Evolutionary conservation across 495 filamentous ascomycete genomes (phyloP).

Genomic region (Aspergillus incahuasiensis): DNA sequence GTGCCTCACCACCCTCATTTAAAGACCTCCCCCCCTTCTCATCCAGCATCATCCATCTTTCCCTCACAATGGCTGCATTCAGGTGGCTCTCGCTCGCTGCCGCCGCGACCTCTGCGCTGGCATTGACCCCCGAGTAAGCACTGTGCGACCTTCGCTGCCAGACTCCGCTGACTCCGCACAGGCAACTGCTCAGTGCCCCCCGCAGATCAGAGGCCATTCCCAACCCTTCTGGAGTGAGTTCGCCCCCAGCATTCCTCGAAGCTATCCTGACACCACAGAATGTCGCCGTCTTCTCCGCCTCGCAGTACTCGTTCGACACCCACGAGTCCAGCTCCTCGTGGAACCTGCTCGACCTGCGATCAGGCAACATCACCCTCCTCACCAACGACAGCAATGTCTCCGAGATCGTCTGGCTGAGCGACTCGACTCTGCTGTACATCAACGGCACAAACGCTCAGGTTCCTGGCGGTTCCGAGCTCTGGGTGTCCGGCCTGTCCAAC

Average conservation of each 20-base stretch:
- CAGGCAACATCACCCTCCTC: slow-evolving; percentile 32
- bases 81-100: slow-evolving; percentile 17
- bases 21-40: neutral
- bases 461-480: slow-evolving; percentile 40
- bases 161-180: slow-evolving; percentile 2
- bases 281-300: slow-evolving; percentile 31
- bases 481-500: slow-evolving; percentile 29
- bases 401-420: slow-evolving; percentile 41
- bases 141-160: neutral
- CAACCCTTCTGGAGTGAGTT: slow-evolving; percentile 35
- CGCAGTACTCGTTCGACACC: slow-evolving; percentile 44
- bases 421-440: slow-evolving; percentile 43
- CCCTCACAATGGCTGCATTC: slow-evolving; percentile 14
- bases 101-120: slow-evolving; percentile 14
- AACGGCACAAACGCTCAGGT: slow-evolving; percentile 41
- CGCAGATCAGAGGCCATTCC: slow-evolving; percentile 32
- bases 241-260: no score
- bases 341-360: slow-evolving; percentile 37
- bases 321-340: slow-evolving; percentile 29
- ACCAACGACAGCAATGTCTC: slow-evolving; percentile 41
- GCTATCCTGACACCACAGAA: slow-evolving; percentile 16
- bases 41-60: neutral
- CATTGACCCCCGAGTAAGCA: slow-evolving; percentile 22
- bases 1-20: neutral
- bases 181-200: slow-evolving; percentile 33